These are phyloP conservation scores for Takakia lepidozioides DNA, from an alignment of 225 moss, liverwort and hornwort species.

Conservation along the genomic window DNA sequence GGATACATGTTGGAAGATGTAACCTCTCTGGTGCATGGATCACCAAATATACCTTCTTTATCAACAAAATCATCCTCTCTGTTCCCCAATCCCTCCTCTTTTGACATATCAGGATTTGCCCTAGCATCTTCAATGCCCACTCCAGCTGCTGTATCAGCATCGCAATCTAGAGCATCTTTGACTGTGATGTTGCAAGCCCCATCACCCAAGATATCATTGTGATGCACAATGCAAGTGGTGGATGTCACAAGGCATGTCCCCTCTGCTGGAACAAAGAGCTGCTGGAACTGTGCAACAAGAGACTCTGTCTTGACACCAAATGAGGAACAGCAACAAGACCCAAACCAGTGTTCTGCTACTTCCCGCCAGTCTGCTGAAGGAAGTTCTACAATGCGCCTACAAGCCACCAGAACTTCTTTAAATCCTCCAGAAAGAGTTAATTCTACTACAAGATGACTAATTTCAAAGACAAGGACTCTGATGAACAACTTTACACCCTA, in stretches of 20 bases:
- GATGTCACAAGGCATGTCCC: slow-evolving; percentile 74
- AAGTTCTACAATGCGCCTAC: slow-evolving; percentile 36
- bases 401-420: slow-evolving; percentile 3
- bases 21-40: no score
- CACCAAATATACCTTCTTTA: slow-evolving; percentile 10
- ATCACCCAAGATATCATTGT: slow-evolving; percentile 24
- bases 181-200: slow-evolving; percentile 4
- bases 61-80: slow-evolving; percentile 8
- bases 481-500: no score
- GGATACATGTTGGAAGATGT: no score
- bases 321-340: slow-evolving; percentile 47
- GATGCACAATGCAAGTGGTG: slow-evolving; percentile 65
- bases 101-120: no score
- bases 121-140: no score
- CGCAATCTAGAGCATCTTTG: no score
- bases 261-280: slow-evolving; percentile 32
- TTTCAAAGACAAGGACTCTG: not conserved
- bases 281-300: slow-evolving; percentile 42
- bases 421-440: not conserved
- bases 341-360: slow-evolving; percentile 52
- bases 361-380: slow-evolving; percentile 64
- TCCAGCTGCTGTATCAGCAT: no score
- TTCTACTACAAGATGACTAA: not conserved
- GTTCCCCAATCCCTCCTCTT: not conserved
- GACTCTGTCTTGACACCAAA: slow-evolving; percentile 51